Conservation (phyloP, 768 basidiomycete genomes). For the Cystobasidium tubakii region DNA sequence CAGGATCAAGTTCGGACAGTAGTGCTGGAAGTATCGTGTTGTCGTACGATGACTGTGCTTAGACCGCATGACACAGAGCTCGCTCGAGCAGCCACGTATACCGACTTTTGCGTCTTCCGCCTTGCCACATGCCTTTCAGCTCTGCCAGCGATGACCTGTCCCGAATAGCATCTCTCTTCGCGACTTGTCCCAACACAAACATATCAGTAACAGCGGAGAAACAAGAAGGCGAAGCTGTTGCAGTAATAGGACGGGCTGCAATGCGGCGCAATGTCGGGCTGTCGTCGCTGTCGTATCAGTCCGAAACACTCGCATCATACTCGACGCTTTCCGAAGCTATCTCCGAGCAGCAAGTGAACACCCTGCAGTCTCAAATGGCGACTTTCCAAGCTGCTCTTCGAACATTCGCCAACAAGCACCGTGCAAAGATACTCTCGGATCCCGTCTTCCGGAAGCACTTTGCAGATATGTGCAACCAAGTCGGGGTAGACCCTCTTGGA, state of each 20-base stretch:
- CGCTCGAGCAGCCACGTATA: too few relatives aligned
- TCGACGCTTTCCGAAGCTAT: slow-evolving; percentile 72
- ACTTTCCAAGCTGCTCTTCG: slow-evolving; percentile 75
- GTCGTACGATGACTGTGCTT: neutral
- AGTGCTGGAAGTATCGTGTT: neutral
- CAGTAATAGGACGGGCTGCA: too few relatives aligned
- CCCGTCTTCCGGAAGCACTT: slow-evolving; percentile 85
- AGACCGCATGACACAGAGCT: too few relatives aligned
- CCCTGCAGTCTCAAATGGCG: slow-evolving; percentile 71
- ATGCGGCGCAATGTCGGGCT: slow-evolving; percentile 66
- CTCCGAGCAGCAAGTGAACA: slow-evolving; percentile 67
- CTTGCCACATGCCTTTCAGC: too few relatives aligned
- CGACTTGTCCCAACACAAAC: too few relatives aligned
- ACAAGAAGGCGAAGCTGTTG: too few relatives aligned
- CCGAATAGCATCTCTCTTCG: too few relatives aligned
- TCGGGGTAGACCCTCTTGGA: slow-evolving; percentile 83
- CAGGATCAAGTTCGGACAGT: slow-evolving; percentile 20
- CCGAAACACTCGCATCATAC: slow-evolving; percentile 72
- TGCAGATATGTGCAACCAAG: slow-evolving; percentile 88
- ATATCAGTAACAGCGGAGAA: too few relatives aligned
- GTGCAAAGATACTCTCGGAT: slow-evolving; percentile 72
- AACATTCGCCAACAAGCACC: slow-evolving; percentile 74
- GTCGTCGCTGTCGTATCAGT: slow-evolving; percentile 82
- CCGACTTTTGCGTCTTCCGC: too few relatives aligned
- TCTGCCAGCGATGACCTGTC: too few relatives aligned